Conservation (phyloP, 1,284 basidiomycete genomes). For the Volvariella volvacea region DNA sequence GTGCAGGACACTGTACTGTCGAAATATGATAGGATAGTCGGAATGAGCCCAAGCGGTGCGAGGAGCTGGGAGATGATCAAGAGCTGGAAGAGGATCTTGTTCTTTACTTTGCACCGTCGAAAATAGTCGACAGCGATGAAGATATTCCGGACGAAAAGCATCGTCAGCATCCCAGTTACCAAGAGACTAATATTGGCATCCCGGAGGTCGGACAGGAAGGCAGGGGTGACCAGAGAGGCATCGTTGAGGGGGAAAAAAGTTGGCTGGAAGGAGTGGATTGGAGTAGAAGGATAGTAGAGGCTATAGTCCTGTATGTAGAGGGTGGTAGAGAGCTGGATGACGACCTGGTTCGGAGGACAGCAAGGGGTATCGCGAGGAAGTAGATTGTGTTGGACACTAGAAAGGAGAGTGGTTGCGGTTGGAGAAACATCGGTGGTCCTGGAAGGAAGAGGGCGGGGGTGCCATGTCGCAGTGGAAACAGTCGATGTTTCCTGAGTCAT, state of each 20-base stretch:
- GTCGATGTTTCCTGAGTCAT: constrained; percentile 15
- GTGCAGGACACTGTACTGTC: background rate
- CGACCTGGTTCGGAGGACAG: constrained; percentile 31
- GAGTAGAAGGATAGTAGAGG: constrained; percentile 33
- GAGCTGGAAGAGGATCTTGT: constrained; percentile 51
- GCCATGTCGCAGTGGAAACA: constrained; percentile 13
- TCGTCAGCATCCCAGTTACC: constrained; percentile 39
- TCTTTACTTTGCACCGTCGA: constrained; percentile 50
- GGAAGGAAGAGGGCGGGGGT: constrained; percentile 7
- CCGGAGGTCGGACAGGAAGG: constrained; percentile 36
- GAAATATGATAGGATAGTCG: constrained; percentile 32
- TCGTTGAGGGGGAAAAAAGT: constrained; percentile 42
- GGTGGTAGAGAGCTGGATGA: constrained; percentile 43
- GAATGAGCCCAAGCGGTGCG: constrained; percentile 37
- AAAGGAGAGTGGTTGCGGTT: constrained; percentile 6
- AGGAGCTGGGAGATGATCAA: constrained; percentile 51
- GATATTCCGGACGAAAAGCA: constrained; percentile 51
- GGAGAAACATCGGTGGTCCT: constrained; percentile 5
- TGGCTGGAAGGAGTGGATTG: constrained; percentile 41
- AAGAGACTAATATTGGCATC: constrained; percentile 39
- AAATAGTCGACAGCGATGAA: constrained; percentile 45
- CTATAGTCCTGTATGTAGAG: constrained; percentile 43
- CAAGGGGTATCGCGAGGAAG: constrained; percentile 18
- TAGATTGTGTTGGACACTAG: background rate
- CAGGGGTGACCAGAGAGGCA: constrained; percentile 51